These are phyloP conservation scores for Globisporangium radiosum DNA, from an alignment of 352 stramenopile genomes.

Conservation along the genomic window DNA sequence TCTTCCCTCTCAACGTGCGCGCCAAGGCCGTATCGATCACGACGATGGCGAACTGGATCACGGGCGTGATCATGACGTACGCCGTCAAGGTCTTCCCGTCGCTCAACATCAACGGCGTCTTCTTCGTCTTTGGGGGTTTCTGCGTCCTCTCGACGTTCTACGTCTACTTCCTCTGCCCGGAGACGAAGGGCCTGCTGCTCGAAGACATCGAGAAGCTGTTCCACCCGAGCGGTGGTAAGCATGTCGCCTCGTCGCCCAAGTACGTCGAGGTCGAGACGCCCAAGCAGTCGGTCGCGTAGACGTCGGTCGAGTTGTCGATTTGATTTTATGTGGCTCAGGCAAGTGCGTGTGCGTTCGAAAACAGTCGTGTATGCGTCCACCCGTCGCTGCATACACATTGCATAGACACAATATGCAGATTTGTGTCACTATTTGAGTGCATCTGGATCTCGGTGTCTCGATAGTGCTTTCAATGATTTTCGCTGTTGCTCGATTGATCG, in stretches of 20 bases:
- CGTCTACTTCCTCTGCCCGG: slow-evolving; percentile 31
- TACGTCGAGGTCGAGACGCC: slow-evolving; percentile 26
- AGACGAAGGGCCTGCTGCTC: slow-evolving; percentile 34
- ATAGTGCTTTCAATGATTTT: no score
- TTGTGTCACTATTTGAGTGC: no score
- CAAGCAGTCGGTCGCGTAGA: no score
- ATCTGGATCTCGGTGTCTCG: no score
- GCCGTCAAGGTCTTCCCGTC: slow-evolving; percentile 20
- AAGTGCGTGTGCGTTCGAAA: no score
- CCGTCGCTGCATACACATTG: no score
- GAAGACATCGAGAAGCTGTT: slow-evolving; percentile 41
- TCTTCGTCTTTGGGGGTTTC: slow-evolving; percentile 44
- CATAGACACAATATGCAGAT: no score
- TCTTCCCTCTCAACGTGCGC: slow-evolving; percentile 40
- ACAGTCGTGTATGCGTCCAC: no score
- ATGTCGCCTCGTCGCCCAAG: slow-evolving; percentile 9
- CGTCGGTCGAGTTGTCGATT: no score
- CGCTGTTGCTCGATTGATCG: no score
- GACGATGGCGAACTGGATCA: slow-evolving; percentile 38
- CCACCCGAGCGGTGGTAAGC: slow-evolving; percentile 10
- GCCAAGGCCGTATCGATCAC: slow-evolving; percentile 39
- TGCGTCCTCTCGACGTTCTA: slow-evolving; percentile 27
- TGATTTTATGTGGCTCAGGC: no score
- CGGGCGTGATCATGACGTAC: slow-evolving; percentile 29
- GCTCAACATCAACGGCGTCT: slow-evolving; percentile 45